These are phyloP conservation scores for Babesia ovis DNA, from an alignment of 169 alveolate genomes.

Conservation along the genomic window DNA sequence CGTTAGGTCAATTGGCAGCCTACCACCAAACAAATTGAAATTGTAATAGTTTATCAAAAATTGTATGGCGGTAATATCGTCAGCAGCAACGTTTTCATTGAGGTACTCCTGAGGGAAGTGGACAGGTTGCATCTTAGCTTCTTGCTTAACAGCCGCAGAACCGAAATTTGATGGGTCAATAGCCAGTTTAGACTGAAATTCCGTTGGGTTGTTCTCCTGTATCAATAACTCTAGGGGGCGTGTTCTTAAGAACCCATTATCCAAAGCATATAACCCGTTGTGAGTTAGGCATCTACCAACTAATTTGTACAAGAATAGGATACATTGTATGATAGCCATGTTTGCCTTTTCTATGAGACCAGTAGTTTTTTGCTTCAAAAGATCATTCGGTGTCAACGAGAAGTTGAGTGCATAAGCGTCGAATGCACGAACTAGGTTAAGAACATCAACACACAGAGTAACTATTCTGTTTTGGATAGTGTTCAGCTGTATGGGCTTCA, in stretches of 20 bases:
- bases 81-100: slow-evolving; percentile 50
- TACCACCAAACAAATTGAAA: slow-evolving; percentile 66
- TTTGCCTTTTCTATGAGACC: slow-evolving; percentile 14
- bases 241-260: slow-evolving; percentile 39
- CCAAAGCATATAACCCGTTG: slow-evolving; percentile 51
- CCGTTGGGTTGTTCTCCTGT: not conserved
- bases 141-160: slow-evolving; percentile 8
- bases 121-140: slow-evolving; percentile 31
- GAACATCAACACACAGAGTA: slow-evolving; percentile 28
- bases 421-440: slow-evolving; percentile 34
- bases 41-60: slow-evolving; percentile 63
- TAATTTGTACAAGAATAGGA: slow-evolving; percentile 29
- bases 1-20: slow-evolving; percentile 59
- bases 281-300: slow-evolving; percentile 35
- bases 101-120: slow-evolving; percentile 59
- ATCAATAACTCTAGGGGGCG: slow-evolving; percentile 34
- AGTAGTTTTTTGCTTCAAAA: not conserved
- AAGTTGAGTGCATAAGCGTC: slow-evolving; percentile 41
- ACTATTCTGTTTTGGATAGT: slow-evolving; percentile 48
- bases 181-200: not conserved
- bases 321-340: slow-evolving; percentile 29
- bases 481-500: slow-evolving; percentile 63
- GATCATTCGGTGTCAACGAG: slow-evolving; percentile 5
- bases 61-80: slow-evolving; percentile 41
- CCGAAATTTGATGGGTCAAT: slow-evolving; percentile 9